These are phyloP conservation scores for Casuarina cunninghamiana DNA, from an alignment of 306 rosid genomes.

Conservation along the genomic window DNA sequence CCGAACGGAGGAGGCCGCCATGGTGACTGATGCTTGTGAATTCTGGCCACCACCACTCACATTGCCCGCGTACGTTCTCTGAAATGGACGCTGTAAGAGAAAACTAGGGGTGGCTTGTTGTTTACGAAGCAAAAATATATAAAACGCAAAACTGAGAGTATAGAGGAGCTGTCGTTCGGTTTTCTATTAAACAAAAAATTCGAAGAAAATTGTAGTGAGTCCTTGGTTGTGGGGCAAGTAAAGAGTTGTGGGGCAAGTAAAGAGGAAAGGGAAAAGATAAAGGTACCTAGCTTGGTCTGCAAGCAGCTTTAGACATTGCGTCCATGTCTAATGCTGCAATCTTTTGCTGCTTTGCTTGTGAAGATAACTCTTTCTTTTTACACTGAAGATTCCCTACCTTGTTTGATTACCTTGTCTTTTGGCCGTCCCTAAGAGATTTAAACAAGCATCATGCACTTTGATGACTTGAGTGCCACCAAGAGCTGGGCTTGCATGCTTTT, in stretches of 20 bases:
- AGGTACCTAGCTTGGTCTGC: conserved; percentile 54
- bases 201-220: conserved; percentile 14
- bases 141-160: neutral
- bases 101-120: conserved; percentile 17
- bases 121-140: conserved; percentile 19
- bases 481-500: conserved; percentile 18
- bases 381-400: conserved; percentile 42
- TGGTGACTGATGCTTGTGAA: neutral
- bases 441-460: neutral
- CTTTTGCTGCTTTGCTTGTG: conserved; percentile 36
- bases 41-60: neutral
- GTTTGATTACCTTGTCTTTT: conserved; percentile 33
- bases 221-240: no score
- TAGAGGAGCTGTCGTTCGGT: no score
- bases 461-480: conserved; percentile 3
- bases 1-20: conserved; percentile 38
- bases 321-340: neutral
- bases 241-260: conserved; percentile 21
- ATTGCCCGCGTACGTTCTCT: no score
- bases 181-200: neutral
- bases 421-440: conserved; percentile 31
- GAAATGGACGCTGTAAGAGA: neutral
- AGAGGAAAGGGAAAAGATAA: conserved; percentile 10
- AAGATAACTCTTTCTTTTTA: conserved; percentile 27
- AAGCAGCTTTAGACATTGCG: conserved; percentile 55